Base-by-base conservation (phyloP, 371 early-diverging fungal species). In the Cokeromyces recurvatus region DNA sequence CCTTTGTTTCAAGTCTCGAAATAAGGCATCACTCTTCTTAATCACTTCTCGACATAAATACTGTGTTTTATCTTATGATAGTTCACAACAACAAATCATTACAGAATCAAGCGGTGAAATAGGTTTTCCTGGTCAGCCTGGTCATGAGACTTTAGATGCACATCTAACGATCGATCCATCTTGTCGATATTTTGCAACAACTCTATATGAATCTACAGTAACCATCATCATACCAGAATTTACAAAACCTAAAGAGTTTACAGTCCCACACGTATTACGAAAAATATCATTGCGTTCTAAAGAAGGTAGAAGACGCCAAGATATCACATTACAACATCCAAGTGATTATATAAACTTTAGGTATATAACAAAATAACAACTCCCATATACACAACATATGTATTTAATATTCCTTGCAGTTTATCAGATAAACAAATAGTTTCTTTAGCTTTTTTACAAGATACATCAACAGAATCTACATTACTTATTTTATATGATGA, bases 401-500 rank as follows among this genome's bases (percentile, higher is more conserved):
- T 57, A 36, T 6, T 19, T 53, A 17, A 43, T 48, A n/a, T 41
- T 51, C 11, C 71, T 82, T 20, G 51, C 23, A 81, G 90, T 23
- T 68, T 93, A 21, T 79, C 80, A 7, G 92, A 91, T 51, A 72
- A 89, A 23, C 62, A 74, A 2, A 75, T 93, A 2, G 54, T 89
- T 8, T 75, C 82, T 0, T 73, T 91, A 57, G 64, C 71, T 12
- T 87, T 93, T 49, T 53, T 90, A 38, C 72, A 81, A 19, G 35
- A 11, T 15, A 34, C 31, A 5, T 54, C 56, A 5, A 41, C 51
- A 2, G 55, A 63, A 32, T 84, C 89, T 0, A 75, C 81, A 4
- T 64, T 94, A 8, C 79, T 84, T 6, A 76, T 94, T 15, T 64
- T 95, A 2, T 82, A 84, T 43, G 86, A 91, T 54, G 90, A 93